Percentiles rank a stretch among this genome's conserved stretches.
Evolutionary conservation across 768 basidiomycete genomes (phyloP).

Genomic region (Suillus occidentalis): DNA sequence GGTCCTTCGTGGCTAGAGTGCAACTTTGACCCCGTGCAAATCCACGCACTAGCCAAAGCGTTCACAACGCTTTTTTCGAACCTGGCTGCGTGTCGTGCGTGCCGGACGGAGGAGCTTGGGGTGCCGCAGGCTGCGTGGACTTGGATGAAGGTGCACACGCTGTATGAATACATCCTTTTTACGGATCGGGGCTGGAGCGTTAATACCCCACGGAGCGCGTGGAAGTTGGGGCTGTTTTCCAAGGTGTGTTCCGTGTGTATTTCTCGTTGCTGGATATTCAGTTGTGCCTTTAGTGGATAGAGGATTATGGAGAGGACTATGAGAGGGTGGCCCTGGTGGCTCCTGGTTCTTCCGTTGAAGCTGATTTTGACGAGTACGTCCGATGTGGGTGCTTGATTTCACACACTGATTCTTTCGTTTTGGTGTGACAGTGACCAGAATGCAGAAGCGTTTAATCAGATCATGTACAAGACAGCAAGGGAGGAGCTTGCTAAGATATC

Average conservation of each 20-base stretch:
- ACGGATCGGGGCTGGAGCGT: too few relatives aligned
- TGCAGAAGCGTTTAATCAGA: slow-evolving; percentile 1
- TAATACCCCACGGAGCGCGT: background rate
- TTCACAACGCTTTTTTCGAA: background rate
- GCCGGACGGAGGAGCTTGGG: slow-evolving; percentile 1
- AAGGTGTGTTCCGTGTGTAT: background rate
- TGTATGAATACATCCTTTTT: slow-evolving; percentile 3
- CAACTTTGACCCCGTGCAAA: background rate
- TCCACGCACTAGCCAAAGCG: background rate
- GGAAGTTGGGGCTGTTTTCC: background rate
- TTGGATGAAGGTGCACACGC: slow-evolving; percentile 1
- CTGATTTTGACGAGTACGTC: background rate
- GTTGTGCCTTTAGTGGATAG: background rate
- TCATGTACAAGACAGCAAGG: slow-evolving; percentile 1
- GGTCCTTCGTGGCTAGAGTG: slow-evolving; percentile 5
- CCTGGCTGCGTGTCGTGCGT: background rate
- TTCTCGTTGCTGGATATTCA: background rate
- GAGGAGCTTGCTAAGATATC: background rate
- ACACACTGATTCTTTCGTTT: background rate
- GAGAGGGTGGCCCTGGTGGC: background rate
- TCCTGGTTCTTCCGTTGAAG: background rate
- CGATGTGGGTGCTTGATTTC: background rate
- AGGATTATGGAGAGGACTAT: background rate
- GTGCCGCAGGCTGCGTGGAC: slow-evolving; percentile 2
- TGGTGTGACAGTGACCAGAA: background rate